Base-by-base conservation (phyloP, 2,329 filamentous ascomycete genomes). In the Epichloe gansuensis region DNA sequence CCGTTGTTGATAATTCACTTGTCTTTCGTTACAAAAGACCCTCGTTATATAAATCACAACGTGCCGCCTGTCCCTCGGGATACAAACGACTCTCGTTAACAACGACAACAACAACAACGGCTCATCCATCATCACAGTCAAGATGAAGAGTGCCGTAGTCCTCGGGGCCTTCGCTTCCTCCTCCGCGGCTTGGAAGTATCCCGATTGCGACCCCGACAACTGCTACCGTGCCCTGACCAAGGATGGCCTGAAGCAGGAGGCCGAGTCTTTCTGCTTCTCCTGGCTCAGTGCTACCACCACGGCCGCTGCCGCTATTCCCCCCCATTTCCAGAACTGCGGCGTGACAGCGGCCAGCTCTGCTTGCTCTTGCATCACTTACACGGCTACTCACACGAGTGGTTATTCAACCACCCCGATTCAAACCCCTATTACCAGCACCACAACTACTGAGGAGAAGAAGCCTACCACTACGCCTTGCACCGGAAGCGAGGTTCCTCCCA, bases 321-420 rank as follows among this genome's bases (percentile, higher is more conserved):
- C 61, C 8, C 55, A 65, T 46, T 69, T 60, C 56, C 44, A 40
- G 55, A 63, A 64, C 60, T 69, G 67, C 53, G 47, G 47, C 40
- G 51, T 50, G 43, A 50, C 55, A 13, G 53, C 52, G 27, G 58
- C 63, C 50, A 59, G 55, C 56, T 69, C 68, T 42, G 66, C 65
- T 44, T 69, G 67, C 62, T 68, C 66, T 5, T 69, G 66, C 60
- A 59, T 68, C 57, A 62, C 63, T 51, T 68, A 69, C 58, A 64
- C 64, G 43, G 58, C 62, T 43, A 66, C 64, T 21, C 61, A 64
- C 54, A 57, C 56, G 12, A 54, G 51, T 39, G 53, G 51, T 39
- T 12, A 15, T 38, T 38, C 44, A 34, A 52, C 47, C 17, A 12
- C 15, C 13, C 21, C 2, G 4, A 27, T 31, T 21, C 21, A 42